Percentiles rank a stretch among this genome's conserved stretches.
phyloP scores from a whole-genome alignment of 306 rosid species.

The Medicago arabica region DNA sequence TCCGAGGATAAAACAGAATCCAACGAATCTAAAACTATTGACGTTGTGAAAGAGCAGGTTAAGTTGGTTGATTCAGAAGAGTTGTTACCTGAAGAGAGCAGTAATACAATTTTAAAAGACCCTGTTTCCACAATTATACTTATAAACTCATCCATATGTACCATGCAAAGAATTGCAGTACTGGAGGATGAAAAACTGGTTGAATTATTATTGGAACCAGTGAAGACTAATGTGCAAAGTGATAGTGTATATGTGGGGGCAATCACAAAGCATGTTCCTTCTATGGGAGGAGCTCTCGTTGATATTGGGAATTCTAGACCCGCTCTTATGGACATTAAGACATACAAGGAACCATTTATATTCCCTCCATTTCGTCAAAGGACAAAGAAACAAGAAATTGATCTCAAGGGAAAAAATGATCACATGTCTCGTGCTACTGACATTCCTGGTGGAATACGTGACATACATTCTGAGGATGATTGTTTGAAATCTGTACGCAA shows the following conservation, averaged over 20 bases:
- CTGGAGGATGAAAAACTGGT: conserved; percentile 85
- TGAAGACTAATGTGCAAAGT: conserved; percentile 91
- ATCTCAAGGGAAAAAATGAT: conserved; percentile 51
- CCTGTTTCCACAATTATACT: conserved; percentile 72
- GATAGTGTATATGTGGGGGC: conserved; percentile 89
- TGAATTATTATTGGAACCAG: conserved; percentile 90
- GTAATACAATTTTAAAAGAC: conserved; percentile 50
- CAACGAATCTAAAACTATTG: conserved; percentile 50
- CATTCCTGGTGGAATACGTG: conserved; percentile 48
- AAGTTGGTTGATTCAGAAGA: conserved; percentile 56
- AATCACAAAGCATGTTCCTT: conserved; percentile 87
- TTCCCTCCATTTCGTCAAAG: conserved; percentile 82
- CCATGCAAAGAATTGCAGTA: conserved; percentile 98
- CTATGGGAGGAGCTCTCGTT: conserved; percentile 97
- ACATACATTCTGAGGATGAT: conserved; percentile 53
- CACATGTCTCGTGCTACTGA: conserved; percentile 42
- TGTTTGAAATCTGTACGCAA: conserved; percentile 54
- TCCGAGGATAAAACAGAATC: conserved; percentile 54
- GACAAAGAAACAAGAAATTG: conserved; percentile 55
- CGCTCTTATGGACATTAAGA: conserved; percentile 83
- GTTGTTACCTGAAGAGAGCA: conserved; percentile 61
- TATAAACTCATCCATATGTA: conserved; percentile 93
- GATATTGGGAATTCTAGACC: conserved; percentile 83
- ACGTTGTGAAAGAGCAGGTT: conserved; percentile 44
- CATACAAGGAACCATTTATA: conserved; percentile 82